These are phyloP conservation scores for Neospermospora avenae DNA, from an alignment of 2,329 filamentous ascomycete species.

Conservation along the genomic window DNA sequence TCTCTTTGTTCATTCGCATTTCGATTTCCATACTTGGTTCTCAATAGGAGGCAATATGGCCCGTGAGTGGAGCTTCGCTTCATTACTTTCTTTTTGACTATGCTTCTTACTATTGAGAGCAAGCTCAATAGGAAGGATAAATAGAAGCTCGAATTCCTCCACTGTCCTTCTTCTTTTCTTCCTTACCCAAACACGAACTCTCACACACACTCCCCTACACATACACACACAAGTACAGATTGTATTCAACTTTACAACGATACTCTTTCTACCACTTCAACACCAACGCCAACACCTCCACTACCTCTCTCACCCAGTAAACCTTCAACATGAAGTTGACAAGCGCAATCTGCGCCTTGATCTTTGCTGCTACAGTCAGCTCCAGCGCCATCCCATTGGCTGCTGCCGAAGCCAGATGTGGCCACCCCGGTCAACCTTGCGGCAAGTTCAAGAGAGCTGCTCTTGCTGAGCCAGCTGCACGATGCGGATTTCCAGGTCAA, in stretches of 20 bases:
- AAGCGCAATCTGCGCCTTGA: constrained; percentile 39
- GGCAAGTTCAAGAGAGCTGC: constrained; percentile 5
- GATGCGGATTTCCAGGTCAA: neutral
- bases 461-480: constrained; percentile 6
- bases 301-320: constrained; percentile 17
- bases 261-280: neutral
- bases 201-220: constrained; percentile 6
- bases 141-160: neutral
- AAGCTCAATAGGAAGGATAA: constrained; percentile 13
- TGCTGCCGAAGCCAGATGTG: constrained; percentile 6
- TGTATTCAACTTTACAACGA: neutral
- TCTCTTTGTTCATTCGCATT: neutral
- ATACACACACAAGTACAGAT: constrained; percentile 15
- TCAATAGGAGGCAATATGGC: constrained; percentile 22
- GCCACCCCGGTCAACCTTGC: constrained; percentile 11
- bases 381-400: constrained; percentile 31
- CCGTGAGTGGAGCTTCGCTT: constrained; percentile 14
- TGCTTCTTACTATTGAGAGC: constrained; percentile 11
- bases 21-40: constrained; percentile 13
- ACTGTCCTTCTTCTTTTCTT: neutral
- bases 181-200: constrained; percentile 10
- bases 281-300: neutral
- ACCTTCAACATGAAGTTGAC: constrained; percentile 46
- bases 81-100: constrained; percentile 1
- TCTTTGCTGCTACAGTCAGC: constrained; percentile 40